phyloP scores from a whole-genome alignment of 805 yeast species.

The Ogataea philodendri region DNA sequence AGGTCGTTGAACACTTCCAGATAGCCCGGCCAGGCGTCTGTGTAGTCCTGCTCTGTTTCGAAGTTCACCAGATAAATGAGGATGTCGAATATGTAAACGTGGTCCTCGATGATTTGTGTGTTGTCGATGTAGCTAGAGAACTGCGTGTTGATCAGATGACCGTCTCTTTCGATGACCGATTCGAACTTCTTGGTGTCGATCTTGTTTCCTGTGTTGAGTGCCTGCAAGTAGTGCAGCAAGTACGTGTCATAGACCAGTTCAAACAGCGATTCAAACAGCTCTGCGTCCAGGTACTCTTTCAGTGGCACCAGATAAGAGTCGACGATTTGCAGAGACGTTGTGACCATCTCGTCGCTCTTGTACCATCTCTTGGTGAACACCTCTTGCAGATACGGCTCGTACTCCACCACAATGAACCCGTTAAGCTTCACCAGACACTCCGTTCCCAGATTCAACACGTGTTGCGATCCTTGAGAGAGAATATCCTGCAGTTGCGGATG shows the following conservation, averaged over 20 bases:
- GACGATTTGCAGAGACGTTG: conserved; percentile 27
- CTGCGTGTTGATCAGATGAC: conserved; percentile 50
- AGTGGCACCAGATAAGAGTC: conserved; percentile 31
- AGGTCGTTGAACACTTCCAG: conserved; percentile 71
- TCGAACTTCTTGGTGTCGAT: conserved; percentile 34
- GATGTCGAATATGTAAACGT: conserved; percentile 59
- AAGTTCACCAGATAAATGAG: conserved; percentile 55
- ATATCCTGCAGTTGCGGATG: conserved; percentile 24
- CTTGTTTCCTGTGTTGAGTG: conserved; percentile 23
- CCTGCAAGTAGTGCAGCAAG: conserved; percentile 36
- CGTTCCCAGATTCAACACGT: conserved; percentile 27
- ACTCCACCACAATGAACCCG: conserved; percentile 27
- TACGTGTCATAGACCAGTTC: conserved; percentile 38
- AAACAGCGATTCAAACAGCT: conserved; percentile 31
- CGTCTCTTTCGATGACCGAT: conserved; percentile 59
- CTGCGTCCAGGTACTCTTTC: conserved; percentile 30
- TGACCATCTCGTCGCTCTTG: conserved; percentile 27
- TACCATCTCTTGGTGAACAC: conserved; percentile 33
- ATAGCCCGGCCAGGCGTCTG: conserved; percentile 43
- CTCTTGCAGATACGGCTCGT: conserved; percentile 23
- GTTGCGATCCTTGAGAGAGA: conserved; percentile 20
- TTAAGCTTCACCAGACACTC: conserved; percentile 28
- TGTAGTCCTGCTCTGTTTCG: conserved; percentile 44
- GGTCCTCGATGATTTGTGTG: conserved; percentile 40
- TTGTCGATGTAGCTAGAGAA: conserved; percentile 41